These are phyloP conservation scores for Komagataella phaffii DNA, from an alignment of 805 yeast genomes.

Conservation along the genomic window DNA sequence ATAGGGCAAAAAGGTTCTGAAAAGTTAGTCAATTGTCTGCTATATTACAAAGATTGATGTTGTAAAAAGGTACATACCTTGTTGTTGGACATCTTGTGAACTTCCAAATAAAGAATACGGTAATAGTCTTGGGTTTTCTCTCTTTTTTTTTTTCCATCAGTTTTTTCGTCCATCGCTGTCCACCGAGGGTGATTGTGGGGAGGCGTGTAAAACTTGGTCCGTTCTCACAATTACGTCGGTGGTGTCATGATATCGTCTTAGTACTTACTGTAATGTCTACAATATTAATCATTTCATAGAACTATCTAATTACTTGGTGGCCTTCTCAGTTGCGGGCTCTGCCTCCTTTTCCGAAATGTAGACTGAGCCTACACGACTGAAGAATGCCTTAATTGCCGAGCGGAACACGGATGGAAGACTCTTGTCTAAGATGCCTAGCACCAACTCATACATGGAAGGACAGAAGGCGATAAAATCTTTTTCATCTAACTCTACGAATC, in stretches of 20 bases:
- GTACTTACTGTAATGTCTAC: neutral
- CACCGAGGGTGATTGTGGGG: constrained; percentile 1
- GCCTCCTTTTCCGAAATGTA: constrained; percentile 11
- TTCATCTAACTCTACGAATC: constrained; percentile 64
- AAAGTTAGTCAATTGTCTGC: neutral
- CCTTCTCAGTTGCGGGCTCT: neutral
- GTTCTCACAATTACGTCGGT: neutral
- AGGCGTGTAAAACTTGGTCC: neutral
- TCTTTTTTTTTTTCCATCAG: neutral
- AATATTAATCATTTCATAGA: neutral
- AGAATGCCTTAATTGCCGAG: constrained; percentile 43
- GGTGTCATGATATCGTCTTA: neutral
- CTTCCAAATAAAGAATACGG: neutral
- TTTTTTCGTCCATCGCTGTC: constrained; percentile 4
- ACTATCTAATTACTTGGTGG: neutral
- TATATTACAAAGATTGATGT: neutral
- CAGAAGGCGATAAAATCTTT: constrained; percentile 50
- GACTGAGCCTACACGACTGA: constrained; percentile 34
- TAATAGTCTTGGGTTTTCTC: neutral
- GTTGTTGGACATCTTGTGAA: constrained; percentile 11
- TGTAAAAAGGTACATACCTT: constrained; percentile 10
- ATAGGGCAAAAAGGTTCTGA: constrained; percentile 69
- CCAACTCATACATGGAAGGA: constrained; percentile 46
- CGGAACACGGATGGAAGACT: constrained; percentile 50
- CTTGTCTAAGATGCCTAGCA: constrained; percentile 46